Evolutionary conservation across 2,329 filamentous ascomycete species (phyloP).

Genomic region (Colletotrichum cuscutae): DNA sequence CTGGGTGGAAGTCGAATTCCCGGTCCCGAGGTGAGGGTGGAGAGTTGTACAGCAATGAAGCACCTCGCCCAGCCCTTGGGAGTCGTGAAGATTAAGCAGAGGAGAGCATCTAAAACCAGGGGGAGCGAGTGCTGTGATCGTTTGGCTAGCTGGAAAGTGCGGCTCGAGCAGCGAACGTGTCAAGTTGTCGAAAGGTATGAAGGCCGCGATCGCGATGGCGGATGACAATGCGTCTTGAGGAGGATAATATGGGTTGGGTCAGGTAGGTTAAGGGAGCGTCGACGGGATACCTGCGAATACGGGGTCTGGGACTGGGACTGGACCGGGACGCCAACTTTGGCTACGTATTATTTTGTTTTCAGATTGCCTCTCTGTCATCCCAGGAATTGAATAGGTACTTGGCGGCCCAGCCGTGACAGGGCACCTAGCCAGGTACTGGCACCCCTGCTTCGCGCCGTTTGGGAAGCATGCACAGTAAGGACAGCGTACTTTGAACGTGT

Average conservation of each 20-base stretch:
- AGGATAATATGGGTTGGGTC: neutral
- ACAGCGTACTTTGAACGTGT: neutral
- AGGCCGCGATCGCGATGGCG: conserved; percentile 1
- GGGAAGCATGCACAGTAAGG: neutral
- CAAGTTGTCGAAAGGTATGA: neutral
- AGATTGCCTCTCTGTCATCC: conserved; percentile 5
- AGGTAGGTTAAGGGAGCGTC: conserved; percentile 2
- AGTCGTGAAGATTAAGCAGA: conserved; percentile 41
- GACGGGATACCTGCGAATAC: neutral
- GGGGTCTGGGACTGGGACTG: neutral
- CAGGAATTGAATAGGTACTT: neutral
- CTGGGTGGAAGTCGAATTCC: conserved; percentile 14
- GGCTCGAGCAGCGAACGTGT: neutral
- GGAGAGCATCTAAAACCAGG: conserved; percentile 40
- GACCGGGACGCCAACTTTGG: neutral
- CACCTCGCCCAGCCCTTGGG: conserved; percentile 13
- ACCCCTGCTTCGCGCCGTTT: neutral
- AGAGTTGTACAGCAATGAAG: conserved; percentile 3
- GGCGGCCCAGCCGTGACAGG: neutral
- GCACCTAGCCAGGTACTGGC: neutral
- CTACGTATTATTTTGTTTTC: conserved; percentile 24
- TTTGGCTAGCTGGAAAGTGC: neutral
- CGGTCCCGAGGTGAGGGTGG: conserved; percentile 26
- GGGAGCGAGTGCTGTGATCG: conserved; percentile 1
- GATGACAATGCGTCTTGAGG: neutral